Evolutionary conservation across 2,329 filamentous ascomycete genomes (phyloP).

Genomic region (Alternaria brassicicola): DNA sequence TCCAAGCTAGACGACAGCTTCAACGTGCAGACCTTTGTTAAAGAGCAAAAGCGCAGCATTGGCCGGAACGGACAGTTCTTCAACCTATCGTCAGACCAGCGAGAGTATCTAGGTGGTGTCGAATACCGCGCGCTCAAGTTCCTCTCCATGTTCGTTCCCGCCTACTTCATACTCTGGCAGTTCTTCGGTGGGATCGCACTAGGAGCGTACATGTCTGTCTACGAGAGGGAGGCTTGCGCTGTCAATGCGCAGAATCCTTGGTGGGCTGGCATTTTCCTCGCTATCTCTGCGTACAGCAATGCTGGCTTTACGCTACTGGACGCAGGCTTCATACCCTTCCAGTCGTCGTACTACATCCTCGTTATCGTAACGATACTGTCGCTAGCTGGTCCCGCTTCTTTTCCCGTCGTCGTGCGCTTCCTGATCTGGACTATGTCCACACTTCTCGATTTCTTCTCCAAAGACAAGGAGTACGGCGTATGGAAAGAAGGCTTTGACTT

Average conservation of each 20-base stretch:
- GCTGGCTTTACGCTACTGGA: slow-evolving; percentile 28
- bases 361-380: slow-evolving; percentile 26
- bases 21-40: slow-evolving; percentile 29
- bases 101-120: slow-evolving; percentile 29
- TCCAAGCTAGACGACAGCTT: slow-evolving; percentile 22
- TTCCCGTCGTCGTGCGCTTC: slow-evolving; percentile 26
- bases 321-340: slow-evolving; percentile 29
- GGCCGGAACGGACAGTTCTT: slow-evolving; percentile 28
- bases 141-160: slow-evolving; percentile 23
- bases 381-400: slow-evolving; percentile 26
- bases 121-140: slow-evolving; percentile 32
- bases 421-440: slow-evolving; percentile 28
- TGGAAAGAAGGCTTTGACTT: slow-evolving; percentile 33
- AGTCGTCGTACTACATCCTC: slow-evolving; percentile 27
- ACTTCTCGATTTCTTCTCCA: slow-evolving; percentile 23
- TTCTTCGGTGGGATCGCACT: slow-evolving; percentile 28
- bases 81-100: slow-evolving; percentile 28
- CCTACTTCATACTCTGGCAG: slow-evolving; percentile 30
- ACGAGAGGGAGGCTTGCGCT: slow-evolving; percentile 26
- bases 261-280: slow-evolving; percentile 22
- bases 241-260: slow-evolving; percentile 28
- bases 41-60: slow-evolving; percentile 32
- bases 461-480: slow-evolving; percentile 27
- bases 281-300: slow-evolving; percentile 29
- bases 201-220: slow-evolving; percentile 27